A percentile compares a stretch with the other conserved stretches of the same genome.
These are phyloP conservation scores for Xylaria arbuscula DNA, from an alignment of 2,329 filamentous ascomycete species.

Conservation along the genomic window DNA sequence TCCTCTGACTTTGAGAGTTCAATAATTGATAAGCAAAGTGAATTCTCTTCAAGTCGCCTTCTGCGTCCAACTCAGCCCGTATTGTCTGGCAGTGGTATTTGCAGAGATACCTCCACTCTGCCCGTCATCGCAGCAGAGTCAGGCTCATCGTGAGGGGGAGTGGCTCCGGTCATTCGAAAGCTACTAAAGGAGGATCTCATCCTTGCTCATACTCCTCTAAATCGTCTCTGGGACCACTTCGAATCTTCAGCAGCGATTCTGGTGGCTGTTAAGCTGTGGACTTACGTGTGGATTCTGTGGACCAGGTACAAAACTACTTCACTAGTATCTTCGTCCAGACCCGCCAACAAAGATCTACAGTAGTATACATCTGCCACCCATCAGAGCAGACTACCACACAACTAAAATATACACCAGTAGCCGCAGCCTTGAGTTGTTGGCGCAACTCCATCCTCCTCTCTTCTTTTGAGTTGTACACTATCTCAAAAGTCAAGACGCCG, in stretches of 20 bases:
- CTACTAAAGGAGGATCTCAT: conserved; percentile 42
- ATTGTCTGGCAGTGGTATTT: conserved; percentile 23
- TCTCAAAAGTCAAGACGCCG: conserved; percentile 46
- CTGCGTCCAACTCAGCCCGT: conserved; percentile 5
- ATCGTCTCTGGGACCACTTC: conserved; percentile 41
- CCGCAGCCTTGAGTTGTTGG: conserved; percentile 48
- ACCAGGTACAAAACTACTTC: conserved; percentile 42
- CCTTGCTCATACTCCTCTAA: conserved; percentile 43
- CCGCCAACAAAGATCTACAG: conserved; percentile 48
- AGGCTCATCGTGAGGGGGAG: conserved; percentile 31
- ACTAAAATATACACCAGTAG: conserved; percentile 54
- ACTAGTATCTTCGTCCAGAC: conserved; percentile 45
- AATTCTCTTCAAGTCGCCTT: neutral
- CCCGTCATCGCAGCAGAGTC: conserved; percentile 33
- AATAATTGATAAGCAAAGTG: too few relatives aligned
- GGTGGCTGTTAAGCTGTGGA: conserved; percentile 48
- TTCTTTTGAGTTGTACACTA: conserved; percentile 46
- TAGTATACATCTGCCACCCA: conserved; percentile 46
- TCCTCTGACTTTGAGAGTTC: neutral
- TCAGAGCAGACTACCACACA: conserved; percentile 48
- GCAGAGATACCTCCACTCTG: conserved; percentile 20
- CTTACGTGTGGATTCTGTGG: conserved; percentile 43
- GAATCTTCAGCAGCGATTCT: conserved; percentile 45
- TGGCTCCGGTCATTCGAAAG: conserved; percentile 41
- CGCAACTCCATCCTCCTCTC: conserved; percentile 51